Evolutionary conservation across 225 moss, liverwort and hornwort genomes (phyloP).

Genomic region (Takakia lepidozioides): DNA sequence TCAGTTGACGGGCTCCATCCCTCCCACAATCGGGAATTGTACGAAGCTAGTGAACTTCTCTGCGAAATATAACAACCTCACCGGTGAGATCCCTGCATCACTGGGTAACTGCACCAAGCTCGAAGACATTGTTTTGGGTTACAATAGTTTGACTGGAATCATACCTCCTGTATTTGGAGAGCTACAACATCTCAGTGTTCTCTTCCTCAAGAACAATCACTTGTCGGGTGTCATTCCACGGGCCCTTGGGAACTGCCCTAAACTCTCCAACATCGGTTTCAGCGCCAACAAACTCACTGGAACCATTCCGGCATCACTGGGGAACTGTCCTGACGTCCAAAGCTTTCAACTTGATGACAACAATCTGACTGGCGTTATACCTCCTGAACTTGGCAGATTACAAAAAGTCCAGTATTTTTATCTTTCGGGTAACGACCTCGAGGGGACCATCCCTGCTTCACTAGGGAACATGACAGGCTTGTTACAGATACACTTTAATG

Average conservation of each 20-base stretch:
- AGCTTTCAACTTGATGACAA: slow-evolving; percentile 34
- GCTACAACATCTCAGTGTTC: slow-evolving; percentile 25
- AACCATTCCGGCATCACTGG: slow-evolving; percentile 16
- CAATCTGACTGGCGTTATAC: slow-evolving; percentile 22
- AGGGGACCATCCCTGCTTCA: too few relatives aligned
- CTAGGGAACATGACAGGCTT: neutral
- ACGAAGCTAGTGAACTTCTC: too few relatives aligned
- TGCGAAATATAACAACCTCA: too few relatives aligned
- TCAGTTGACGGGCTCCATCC: too few relatives aligned
- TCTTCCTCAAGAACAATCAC: slow-evolving; percentile 21
- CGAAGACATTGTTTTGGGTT: slow-evolving; percentile 28
- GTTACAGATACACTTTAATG: neutral
- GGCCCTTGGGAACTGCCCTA: slow-evolving; percentile 24
- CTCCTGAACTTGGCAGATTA: slow-evolving; percentile 1
- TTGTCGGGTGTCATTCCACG: slow-evolving; percentile 23
- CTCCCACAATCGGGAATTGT: too few relatives aligned
- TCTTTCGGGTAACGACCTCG: neutral
- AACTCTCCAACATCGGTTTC: slow-evolving; percentile 33
- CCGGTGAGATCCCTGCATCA: slow-evolving; percentile 24
- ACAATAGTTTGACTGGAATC: slow-evolving; percentile 19
- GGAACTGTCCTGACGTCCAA: slow-evolving; percentile 27
- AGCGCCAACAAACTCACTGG: slow-evolving; percentile 29
- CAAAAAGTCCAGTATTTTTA: neutral
- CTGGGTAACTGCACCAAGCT: slow-evolving; percentile 23
- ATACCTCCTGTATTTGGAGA: slow-evolving; percentile 15